Percentiles rank a stretch among this genome's conserved stretches.
phyloP scores from a whole-genome alignment of 208 protist species.

The Acanthamoeba royreba region DNA sequence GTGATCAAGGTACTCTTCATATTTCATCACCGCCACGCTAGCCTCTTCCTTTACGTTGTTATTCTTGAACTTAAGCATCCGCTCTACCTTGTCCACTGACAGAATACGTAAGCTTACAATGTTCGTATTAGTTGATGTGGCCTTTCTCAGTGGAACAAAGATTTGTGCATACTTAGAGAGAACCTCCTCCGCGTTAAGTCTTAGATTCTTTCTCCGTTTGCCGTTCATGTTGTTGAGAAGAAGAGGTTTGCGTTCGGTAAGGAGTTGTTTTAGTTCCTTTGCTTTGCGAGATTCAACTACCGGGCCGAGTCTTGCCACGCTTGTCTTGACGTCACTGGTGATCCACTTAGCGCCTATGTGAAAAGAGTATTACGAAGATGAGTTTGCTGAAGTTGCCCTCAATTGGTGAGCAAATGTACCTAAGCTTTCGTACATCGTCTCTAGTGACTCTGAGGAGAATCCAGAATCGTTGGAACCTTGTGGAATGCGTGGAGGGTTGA shows the following conservation, averaged over 20 bases:
- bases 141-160: no score
- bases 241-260: not conserved
- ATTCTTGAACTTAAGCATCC: not conserved
- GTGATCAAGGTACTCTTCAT: not conserved
- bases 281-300: not conserved
- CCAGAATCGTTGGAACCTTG: not conserved
- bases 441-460: not conserved
- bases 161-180: not conserved
- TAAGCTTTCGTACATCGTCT: not conserved
- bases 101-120: not conserved
- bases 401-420: not conserved
- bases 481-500: not conserved
- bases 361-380: no score
- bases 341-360: not conserved
- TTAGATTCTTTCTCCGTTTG: not conserved
- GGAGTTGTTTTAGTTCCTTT: not conserved
- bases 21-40: not conserved
- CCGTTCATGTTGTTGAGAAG: conserved; percentile 32
- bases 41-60: not conserved
- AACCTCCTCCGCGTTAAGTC: not conserved
- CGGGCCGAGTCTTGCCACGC: not conserved
- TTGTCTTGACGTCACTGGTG: not conserved
- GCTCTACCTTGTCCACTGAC: not conserved
- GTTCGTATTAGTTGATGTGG: not conserved
- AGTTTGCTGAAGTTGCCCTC: no score